Base-by-base conservation (phyloP, 495 filamentous ascomycete genomes). In the Talaromyces proteolyticus region DNA sequence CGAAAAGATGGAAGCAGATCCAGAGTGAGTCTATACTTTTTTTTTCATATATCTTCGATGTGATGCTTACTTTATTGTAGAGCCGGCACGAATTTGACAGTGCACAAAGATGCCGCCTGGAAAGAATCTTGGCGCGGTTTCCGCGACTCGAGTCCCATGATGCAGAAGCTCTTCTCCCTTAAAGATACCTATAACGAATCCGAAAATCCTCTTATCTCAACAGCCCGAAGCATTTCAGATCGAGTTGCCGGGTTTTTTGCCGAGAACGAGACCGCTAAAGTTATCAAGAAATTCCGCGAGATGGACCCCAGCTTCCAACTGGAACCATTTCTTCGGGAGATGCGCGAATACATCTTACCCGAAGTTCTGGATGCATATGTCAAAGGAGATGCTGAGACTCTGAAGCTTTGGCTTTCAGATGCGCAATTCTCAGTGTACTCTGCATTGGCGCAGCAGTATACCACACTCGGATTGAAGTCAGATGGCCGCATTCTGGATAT, bases 331-430 rank as follows among this genome's bases (percentile, higher is more conserved):
- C 71, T 96, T 29, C 82, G 86, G 45, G 93, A 98, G 51, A 86
- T 98, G 68, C 86, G 93, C 58, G 94, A 97, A 70, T 98, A 97
- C 67, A 97, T 97, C 53, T 78, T 98, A 6, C 93, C 93, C 1
- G 93, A 98, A 66, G 94, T 97, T 3, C 81, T 98, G 6, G 93
- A 98, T 58, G 94, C 94, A 4, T 98, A 98, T 54, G 93, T 97
- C 46, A 96, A 94, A 73, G 93, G 91, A 46, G 94, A 98, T 62
- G 76, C 83, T 14, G 90, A 94, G 61, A 91, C 87, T 0, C 75
- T 98, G 36, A 91, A 91, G 66, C 77, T 92, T 12, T 98, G 93
- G 93, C 82, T 98, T 6, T 93, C 88, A 0, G 94, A 91, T 26
- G 91, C 93, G 2, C 93, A 98, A 63, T 97, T 84, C 68, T 85